A percentile compares a stretch with the other conserved stretches of the same genome.
Evolutionary conservation across 306 rosid species (phyloP).

Genomic region (Astragalus membranaceus): DNA sequence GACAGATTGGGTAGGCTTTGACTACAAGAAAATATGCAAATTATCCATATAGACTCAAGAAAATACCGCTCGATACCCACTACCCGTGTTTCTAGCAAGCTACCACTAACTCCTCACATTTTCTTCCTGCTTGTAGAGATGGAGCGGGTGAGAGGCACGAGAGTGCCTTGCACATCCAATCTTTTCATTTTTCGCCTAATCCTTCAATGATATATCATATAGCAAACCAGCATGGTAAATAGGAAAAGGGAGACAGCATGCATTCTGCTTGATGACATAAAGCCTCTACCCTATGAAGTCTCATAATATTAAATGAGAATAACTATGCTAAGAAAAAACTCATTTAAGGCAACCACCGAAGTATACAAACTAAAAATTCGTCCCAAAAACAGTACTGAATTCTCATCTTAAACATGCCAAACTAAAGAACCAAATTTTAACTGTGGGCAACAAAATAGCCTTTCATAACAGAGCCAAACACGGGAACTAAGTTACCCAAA

Average conservation of each 20-base stretch:
- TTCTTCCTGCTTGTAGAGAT: neutral
- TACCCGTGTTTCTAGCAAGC: neutral
- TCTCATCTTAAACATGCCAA: neutral
- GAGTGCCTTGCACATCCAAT: neutral
- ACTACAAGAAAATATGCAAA: neutral
- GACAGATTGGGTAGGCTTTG: neutral
- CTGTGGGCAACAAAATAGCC: neutral
- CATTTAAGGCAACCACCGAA: neutral
- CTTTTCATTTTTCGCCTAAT: neutral
- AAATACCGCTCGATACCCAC: neutral
- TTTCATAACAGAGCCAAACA: neutral
- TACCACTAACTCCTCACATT: neutral
- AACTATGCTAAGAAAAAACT: neutral
- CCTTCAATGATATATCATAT: neutral
- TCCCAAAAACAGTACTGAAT: neutral
- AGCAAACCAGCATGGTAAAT: neutral
- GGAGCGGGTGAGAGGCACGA: neutral
- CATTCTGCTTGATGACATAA: neutral
- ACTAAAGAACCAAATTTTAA: conserved; percentile 8
- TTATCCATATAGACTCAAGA: neutral
- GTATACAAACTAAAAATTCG: neutral
- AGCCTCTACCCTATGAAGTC: neutral
- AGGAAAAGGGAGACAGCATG: neutral
- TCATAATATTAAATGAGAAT: neutral
- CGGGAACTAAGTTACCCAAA: neutral